phyloP scores from a whole-genome alignment of 2,329 filamentous ascomycete species.

The Ophiostoma himal-ulmi region DNA sequence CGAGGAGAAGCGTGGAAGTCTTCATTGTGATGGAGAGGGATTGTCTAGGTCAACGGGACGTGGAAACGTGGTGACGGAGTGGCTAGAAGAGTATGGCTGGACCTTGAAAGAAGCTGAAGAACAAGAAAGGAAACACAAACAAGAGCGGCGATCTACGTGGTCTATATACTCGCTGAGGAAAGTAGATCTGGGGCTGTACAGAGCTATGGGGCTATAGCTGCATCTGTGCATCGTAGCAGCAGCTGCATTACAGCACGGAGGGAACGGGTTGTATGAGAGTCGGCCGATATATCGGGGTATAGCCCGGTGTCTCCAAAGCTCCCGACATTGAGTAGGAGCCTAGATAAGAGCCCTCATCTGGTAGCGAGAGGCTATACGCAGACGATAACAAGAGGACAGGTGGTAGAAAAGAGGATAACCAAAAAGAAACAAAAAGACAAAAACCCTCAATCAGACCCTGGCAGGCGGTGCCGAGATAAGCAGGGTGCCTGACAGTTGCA shows the following conservation, averaged over 20 bases:
- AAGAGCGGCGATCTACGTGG: background rate
- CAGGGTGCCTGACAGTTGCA: background rate
- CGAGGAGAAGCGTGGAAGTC: slow-evolving; percentile 10
- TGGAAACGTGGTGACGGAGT: background rate
- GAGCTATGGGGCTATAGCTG: no score
- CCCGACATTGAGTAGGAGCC: background rate
- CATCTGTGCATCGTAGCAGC: background rate
- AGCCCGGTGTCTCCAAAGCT: background rate
- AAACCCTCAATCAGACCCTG: background rate
- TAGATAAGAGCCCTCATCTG: background rate
- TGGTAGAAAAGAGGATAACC: no score
- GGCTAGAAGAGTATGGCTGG: background rate
- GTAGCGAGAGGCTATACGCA: background rate
- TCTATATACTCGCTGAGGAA: background rate
- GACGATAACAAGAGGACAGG: background rate
- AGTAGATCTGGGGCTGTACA: no score
- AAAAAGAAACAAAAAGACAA: background rate
- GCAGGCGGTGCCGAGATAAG: background rate
- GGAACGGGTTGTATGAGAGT: background rate
- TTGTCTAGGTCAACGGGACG: background rate
- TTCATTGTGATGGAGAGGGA: background rate
- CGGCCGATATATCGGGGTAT: background rate
- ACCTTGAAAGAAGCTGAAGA: background rate
- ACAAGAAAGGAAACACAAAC: background rate
- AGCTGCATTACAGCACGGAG: background rate